Evolutionary conservation across 176 grass and related monocot species (phyloP), one percentile per base, ranked within the genome.

Genomic region (Oryza coarctata): DNA sequence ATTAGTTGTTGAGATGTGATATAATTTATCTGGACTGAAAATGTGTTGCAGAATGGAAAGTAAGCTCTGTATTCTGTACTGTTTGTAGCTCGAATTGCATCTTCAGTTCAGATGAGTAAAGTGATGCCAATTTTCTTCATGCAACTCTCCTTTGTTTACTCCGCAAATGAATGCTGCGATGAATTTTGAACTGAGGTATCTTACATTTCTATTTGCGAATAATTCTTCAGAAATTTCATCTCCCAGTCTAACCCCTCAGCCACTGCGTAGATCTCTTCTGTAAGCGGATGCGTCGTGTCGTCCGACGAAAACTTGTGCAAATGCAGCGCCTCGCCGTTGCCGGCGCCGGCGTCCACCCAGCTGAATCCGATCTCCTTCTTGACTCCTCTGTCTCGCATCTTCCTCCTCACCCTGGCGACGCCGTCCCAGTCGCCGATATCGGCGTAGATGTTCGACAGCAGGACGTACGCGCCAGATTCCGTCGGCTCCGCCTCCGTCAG

Each of bases 291-390:
- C 17, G 82, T 85, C 4, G 63, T 82, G 70, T 98, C 96, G 17
- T 93, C 89, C 5, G 93, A 98, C 0, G 89, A 91, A 71, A 98
- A 93, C 75, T 82, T 95, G 81, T 91, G 86, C 90, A 95, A 75
- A 55, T 87, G 77, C 28, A 78, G 64, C 12, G 64, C 70, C 70
- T 52, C 30, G 12, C 44, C 28, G 9, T 36, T 47, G 60, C 77
- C 17, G 60, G 79, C 47, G 71, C 90, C 88, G 32, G 79, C 84
- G 85, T 95, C 96, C 40, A 95, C 93, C 95, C 92, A 98, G 65
- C 90, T 93, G 78, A 95, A 98, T 27, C 92, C 95, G 17, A 93
- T 40, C 73, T 93, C 92, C 86, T 98, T 91, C 84, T 80, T 93
- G 25, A 93, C 82, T 40, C 92, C 92, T 40, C 75, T 93, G 26